Conservation (phyloP, 768 basidiomycete species). For the Tremella yokohamensis region DNA sequence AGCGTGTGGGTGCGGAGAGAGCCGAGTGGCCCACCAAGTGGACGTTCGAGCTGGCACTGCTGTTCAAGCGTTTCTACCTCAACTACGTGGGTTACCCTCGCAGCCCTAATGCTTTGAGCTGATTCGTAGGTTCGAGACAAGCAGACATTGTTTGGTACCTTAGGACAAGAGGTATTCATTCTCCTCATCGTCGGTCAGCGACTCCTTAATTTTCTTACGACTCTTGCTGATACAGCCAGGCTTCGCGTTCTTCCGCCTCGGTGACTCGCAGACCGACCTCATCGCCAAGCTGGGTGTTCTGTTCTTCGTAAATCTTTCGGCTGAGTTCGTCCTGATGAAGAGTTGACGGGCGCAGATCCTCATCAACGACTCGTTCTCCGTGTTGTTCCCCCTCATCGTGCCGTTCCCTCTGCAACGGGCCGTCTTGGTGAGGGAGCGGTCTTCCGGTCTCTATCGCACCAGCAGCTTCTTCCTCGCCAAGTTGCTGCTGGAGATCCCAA, state of each 20-base stretch:
- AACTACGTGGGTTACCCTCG: neutral
- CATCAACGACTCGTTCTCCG: conserved; percentile 11
- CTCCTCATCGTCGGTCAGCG: conserved; percentile 45
- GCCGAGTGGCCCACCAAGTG: conserved; percentile 2
- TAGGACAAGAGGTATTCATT: conserved; percentile 13
- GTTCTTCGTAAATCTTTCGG: conserved; percentile 12
- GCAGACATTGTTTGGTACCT: conserved; percentile 3
- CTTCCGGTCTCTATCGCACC: conserved; percentile 13
- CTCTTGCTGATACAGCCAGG: neutral
- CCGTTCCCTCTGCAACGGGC: conserved; percentile 9
- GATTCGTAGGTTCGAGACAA: conserved; percentile 5
- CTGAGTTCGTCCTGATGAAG: too few relatives aligned
- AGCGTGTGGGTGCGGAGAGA: neutral
- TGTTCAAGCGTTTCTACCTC: conserved; percentile 1
- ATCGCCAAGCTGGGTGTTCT: conserved; percentile 18
- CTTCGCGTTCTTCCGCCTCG: conserved; percentile 16
- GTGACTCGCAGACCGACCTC: conserved; percentile 12
- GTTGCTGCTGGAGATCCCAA: conserved; percentile 12
- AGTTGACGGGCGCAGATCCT: conserved; percentile 4
- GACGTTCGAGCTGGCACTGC: conserved; percentile 2
- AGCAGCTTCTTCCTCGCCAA: conserved; percentile 8
- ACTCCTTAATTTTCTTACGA: neutral
- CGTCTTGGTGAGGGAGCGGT: conserved; percentile 5
- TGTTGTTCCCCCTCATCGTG: conserved; percentile 7
- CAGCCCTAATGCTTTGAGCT: neutral